Conservation (phyloP, 352 stramenopile genomes). For the Globisporangium recalcitrans region DNA sequence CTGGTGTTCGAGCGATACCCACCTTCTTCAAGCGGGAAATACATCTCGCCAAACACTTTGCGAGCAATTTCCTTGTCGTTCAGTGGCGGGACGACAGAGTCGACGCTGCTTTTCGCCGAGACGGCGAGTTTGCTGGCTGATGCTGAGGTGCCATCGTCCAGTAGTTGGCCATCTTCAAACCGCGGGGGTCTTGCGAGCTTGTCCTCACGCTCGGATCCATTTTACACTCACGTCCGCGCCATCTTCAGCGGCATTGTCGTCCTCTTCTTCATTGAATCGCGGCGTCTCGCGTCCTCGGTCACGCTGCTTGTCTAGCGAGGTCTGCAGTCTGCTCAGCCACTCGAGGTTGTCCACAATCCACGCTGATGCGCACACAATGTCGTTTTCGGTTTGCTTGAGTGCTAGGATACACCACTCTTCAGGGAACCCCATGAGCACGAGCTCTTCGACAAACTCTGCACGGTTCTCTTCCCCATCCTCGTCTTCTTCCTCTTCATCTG, state of each 20-base stretch:
- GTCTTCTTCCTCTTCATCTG: slow-evolving; percentile 46
- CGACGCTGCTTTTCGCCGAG: not conserved
- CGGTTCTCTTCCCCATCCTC: slow-evolving; percentile 44
- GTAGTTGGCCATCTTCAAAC: not conserved
- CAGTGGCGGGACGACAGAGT: slow-evolving; percentile 17
- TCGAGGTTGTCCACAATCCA: slow-evolving; percentile 94
- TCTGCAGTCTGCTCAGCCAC: slow-evolving; percentile 82
- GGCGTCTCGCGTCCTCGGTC: slow-evolving; percentile 31
- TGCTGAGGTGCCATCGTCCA: not conserved
- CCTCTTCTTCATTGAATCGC: slow-evolving; percentile 64
- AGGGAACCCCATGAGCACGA: slow-evolving; percentile 91
- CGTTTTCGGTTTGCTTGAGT: slow-evolving; percentile 88
- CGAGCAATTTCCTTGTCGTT: slow-evolving; percentile 81
- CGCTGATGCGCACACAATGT: slow-evolving; percentile 86
- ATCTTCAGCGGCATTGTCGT: slow-evolving; percentile 26
- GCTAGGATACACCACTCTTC: slow-evolving; percentile 90
- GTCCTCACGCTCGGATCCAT: not conserved
- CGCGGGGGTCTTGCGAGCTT: not conserved
- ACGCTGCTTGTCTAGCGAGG: slow-evolving; percentile 62
- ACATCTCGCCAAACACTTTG: slow-evolving; percentile 84
- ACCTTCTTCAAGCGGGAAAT: slow-evolving; percentile 82
- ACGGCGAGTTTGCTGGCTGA: not conserved
- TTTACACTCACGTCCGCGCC: not conserved
- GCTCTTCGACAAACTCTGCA: slow-evolving; percentile 84
- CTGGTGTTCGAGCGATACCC: slow-evolving; percentile 56